A percentile compares a stretch with the other conserved stretches of the same genome.
These are phyloP conservation scores for Kentomonas sorsogonicus DNA, from an alignment of 208 protist species.

Conservation along the genomic window DNA sequence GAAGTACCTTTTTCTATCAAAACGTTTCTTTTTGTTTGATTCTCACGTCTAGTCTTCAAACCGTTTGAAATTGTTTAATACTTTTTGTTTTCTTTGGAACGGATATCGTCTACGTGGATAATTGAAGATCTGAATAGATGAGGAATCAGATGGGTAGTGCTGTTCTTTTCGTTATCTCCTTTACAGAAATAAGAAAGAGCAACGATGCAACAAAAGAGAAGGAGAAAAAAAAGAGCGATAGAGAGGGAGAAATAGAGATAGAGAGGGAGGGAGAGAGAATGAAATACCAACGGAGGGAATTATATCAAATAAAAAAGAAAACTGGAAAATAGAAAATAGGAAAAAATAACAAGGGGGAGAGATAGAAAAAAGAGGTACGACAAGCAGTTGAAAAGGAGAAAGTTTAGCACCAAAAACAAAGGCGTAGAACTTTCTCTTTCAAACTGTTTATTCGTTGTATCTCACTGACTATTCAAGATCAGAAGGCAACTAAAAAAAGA, in stretches of 20 bases:
- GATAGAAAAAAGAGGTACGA: constrained; percentile 4
- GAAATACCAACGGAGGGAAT: constrained; percentile 11
- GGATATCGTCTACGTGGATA: constrained; percentile 11
- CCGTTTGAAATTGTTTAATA: constrained; percentile 23
- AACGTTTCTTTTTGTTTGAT: constrained; percentile 11
- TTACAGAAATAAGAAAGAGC: background rate
- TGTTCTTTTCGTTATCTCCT: constrained; percentile 2
- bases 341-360: background rate
- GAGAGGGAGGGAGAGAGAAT: constrained; percentile 3
- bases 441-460: too few relatives aligned
- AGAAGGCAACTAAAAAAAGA: too few relatives aligned
- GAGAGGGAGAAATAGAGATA: constrained; percentile 8
- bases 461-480: too few relatives aligned
- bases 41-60: background rate
- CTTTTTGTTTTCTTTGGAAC: constrained; percentile 43
- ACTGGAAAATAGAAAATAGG: background rate
- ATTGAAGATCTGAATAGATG: background rate
- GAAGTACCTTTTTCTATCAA: background rate
- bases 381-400: background rate
- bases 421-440: too few relatives aligned
- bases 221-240: constrained; percentile 5
- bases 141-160: background rate
- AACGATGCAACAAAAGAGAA: constrained; percentile 13
- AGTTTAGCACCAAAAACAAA: too few relatives aligned
- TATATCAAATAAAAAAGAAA: too few relatives aligned